phyloP scores from a whole-genome alignment of 2,329 filamentous ascomycete species.

The Colletotrichum tropicale region DNA sequence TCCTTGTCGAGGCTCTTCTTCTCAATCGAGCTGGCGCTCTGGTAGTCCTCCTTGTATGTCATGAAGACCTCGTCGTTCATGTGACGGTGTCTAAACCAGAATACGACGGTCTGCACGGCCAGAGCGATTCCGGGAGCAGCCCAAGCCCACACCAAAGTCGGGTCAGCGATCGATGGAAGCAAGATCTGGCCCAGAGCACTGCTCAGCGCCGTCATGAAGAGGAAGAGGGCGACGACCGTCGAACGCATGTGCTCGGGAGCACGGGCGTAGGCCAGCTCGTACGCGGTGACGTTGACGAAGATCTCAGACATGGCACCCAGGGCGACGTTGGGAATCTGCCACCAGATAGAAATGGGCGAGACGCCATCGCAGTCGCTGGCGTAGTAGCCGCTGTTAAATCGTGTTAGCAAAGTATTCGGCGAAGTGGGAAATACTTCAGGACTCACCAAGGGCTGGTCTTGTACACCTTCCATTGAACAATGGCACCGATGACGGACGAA shows the following conservation, averaged over 20 bases:
- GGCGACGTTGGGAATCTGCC: constrained; percentile 51
- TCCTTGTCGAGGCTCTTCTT: neutral
- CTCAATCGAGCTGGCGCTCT: neutral
- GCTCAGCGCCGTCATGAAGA: constrained; percentile 63
- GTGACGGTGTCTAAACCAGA: constrained; percentile 27
- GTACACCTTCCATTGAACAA: constrained; percentile 65
- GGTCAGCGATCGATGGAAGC: constrained; percentile 45
- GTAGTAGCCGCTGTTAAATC: constrained; percentile 38
- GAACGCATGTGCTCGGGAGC: constrained; percentile 69
- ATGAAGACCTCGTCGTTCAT: constrained; percentile 24
- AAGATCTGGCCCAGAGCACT: constrained; percentile 52
- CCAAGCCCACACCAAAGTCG: constrained; percentile 30
- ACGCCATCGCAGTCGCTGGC: constrained; percentile 43
- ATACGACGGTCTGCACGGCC: constrained; percentile 25
- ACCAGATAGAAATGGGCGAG: constrained; percentile 54
- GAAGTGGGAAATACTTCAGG: too few species aligned
- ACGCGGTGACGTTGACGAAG: constrained; percentile 65
- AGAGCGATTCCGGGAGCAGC: constrained; percentile 28
- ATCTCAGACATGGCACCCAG: constrained; percentile 60
- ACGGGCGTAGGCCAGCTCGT: constrained; percentile 73
- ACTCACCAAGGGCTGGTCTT: constrained; percentile 50
- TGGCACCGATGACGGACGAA: constrained; percentile 59
- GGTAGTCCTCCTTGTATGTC: constrained; percentile 9
- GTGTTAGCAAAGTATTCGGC: neutral
- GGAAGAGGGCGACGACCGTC: constrained; percentile 59